Percentiles rank a stretch among this genome's conserved stretches.
These are phyloP conservation scores for Galerina marginata DNA, from an alignment of 768 basidiomycete species.

Conservation along the genomic window DNA sequence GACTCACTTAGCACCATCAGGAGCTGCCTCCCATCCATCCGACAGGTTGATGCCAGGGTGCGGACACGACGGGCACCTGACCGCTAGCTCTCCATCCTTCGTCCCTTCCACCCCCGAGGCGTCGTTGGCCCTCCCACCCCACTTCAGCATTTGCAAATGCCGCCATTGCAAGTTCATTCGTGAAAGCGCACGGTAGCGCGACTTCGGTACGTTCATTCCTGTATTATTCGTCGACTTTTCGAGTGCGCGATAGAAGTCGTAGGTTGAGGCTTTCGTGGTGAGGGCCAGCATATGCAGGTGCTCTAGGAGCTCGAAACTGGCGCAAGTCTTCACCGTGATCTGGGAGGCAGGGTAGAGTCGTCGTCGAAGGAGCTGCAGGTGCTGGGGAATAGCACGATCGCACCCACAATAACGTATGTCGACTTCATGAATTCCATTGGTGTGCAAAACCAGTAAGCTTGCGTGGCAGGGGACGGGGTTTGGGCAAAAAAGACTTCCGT, in stretches of 20 bases:
- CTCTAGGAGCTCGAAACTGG: slow-evolving; percentile 9
- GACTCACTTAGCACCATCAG: no score
- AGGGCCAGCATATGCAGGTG: background rate
- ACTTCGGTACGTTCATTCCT: background rate
- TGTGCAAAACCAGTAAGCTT: slow-evolving; percentile 11
- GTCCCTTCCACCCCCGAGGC: no score
- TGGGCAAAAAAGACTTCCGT: background rate
- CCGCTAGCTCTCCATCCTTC: no score
- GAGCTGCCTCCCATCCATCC: no score
- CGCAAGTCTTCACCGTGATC: background rate
- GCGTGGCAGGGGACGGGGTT: background rate
- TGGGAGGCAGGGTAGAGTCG: slow-evolving; percentile 17
- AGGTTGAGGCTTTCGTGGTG: slow-evolving; percentile 8
- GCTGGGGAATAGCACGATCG: background rate
- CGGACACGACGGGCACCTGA: no score
- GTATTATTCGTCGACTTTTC: slow-evolving; percentile 11
- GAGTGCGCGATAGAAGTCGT: slow-evolving; percentile 9
- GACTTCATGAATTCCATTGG: slow-evolving; percentile 19
- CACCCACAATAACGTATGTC: slow-evolving; percentile 18
- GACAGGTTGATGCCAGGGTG: no score
- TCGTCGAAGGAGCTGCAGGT: slow-evolving; percentile 24
- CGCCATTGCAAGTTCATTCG: slow-evolving; percentile 1
- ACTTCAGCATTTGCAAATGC: slow-evolving; percentile 1
- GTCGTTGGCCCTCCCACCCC: no score
- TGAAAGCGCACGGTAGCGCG: background rate